These are phyloP conservation scores for Geotrichum siamense DNA, from an alignment of 1,139 yeast species.

Conservation along the genomic window DNA sequence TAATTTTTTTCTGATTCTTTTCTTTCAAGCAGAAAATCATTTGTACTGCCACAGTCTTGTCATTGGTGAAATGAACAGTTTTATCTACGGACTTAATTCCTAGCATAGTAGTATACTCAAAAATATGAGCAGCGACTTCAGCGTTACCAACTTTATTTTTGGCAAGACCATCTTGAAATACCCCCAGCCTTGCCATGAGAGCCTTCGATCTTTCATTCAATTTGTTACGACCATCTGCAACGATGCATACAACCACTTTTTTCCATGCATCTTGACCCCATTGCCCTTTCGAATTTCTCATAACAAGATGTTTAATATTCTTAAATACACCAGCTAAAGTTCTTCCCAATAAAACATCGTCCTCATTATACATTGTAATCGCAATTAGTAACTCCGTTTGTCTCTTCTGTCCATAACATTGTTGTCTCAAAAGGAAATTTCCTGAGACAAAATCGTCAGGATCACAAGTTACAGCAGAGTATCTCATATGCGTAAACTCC, in stretches of 20 bases:
- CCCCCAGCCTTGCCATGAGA: constrained; percentile 63
- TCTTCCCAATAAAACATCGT: constrained; percentile 61
- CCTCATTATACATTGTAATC: constrained; percentile 76
- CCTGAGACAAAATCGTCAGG: constrained; percentile 53
- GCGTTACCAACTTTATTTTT: constrained; percentile 67
- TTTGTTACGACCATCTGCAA: constrained; percentile 71
- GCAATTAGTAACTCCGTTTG: constrained; percentile 68
- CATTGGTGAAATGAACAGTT: constrained; percentile 44
- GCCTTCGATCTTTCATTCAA: constrained; percentile 59
- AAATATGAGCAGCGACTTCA: constrained; percentile 63
- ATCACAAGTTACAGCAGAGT: constrained; percentile 76
- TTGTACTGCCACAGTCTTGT: constrained; percentile 48
- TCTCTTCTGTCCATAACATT: constrained; percentile 57
- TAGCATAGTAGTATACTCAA: constrained; percentile 73
- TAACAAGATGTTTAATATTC: constrained; percentile 51
- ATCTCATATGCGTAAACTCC: constrained; percentile 71
- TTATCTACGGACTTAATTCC: constrained; percentile 60
- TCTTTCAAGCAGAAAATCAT: constrained; percentile 72
- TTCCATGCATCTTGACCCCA: constrained; percentile 86
- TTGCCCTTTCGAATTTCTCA: constrained; percentile 25
- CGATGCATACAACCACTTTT: constrained; percentile 64
- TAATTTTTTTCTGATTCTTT: constrained; percentile 65
- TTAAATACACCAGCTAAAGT: constrained; percentile 73
- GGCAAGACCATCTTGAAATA: constrained; percentile 77
- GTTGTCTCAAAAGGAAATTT: constrained; percentile 61